Percentiles rank a stretch among this genome's conserved stretches.
Evolutionary conservation across 768 basidiomycete species (phyloP).

Genomic region (Boletus vinaceobasis): DNA sequence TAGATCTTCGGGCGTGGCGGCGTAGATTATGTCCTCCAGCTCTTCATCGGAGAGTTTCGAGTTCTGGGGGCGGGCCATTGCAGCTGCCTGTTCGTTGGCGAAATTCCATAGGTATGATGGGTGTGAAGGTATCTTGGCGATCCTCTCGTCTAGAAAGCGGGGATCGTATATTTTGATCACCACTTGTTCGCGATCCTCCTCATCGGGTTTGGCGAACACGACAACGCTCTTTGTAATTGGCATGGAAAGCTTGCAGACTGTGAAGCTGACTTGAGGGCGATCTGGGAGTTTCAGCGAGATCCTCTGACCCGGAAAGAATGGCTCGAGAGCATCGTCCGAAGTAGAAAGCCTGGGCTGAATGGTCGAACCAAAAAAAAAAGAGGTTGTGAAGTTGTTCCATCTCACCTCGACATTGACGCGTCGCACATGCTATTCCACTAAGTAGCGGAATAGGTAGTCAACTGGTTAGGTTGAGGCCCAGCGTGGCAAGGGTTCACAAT

Average conservation of each 20-base stretch:
- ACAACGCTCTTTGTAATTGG: neutral
- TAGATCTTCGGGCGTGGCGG: neutral
- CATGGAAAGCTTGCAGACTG: neutral
- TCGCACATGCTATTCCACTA: neutral
- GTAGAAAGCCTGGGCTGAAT: neutral
- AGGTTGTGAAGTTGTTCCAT: neutral
- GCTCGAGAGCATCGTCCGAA: neutral
- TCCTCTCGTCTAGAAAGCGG: conserved; percentile 4
- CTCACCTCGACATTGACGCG: neutral
- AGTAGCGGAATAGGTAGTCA: neutral
- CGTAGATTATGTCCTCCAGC: neutral
- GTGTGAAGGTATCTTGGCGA: neutral
- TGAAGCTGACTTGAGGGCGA: neutral
- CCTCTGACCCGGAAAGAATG: neutral
- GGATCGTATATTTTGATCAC: conserved; percentile 7
- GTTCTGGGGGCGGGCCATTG: neutral
- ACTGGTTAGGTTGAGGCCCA: neutral
- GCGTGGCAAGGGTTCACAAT: neutral
- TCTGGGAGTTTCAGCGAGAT: neutral
- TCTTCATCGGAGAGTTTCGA: neutral
- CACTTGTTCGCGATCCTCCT: neutral
- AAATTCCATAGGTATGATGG: neutral
- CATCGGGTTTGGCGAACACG: conserved; percentile 1
- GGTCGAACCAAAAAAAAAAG: neutral
- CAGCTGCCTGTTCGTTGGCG: neutral